phyloP scores from a whole-genome alignment of 2,329 filamentous ascomycete genomes.

The Apiospora sp. region DNA sequence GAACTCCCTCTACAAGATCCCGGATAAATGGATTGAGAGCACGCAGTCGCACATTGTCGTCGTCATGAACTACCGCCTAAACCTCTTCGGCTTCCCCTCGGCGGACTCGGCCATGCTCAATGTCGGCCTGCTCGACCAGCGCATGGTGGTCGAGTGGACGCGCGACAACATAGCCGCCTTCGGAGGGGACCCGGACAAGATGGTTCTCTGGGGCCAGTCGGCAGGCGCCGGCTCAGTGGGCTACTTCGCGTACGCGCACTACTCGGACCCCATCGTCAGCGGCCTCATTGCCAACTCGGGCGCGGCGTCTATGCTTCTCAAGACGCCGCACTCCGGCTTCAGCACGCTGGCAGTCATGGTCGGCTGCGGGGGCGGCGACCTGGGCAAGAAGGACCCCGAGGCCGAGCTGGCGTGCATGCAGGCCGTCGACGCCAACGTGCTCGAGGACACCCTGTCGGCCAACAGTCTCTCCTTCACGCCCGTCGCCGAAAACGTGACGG shows the following conservation, averaged over 20 bases:
- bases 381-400: slow-evolving; percentile 24
- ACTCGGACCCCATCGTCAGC: slow-evolving; percentile 43
- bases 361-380: slow-evolving; percentile 34
- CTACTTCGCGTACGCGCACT: slow-evolving; percentile 28
- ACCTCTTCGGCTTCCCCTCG: slow-evolving; percentile 44
- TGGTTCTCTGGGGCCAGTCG: slow-evolving; percentile 29
- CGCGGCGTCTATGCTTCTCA: slow-evolving; percentile 46
- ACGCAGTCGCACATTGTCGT: slow-evolving; percentile 25
- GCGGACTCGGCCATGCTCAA: slow-evolving; percentile 45
- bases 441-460: slow-evolving; percentile 30
- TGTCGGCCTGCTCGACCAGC: slow-evolving; percentile 57
- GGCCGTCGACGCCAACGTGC: slow-evolving; percentile 29
- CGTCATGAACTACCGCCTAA: slow-evolving; percentile 10
- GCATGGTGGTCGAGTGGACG: slow-evolving; percentile 48
- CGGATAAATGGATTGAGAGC: slow-evolving; percentile 25
- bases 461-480: slow-evolving; percentile 25
- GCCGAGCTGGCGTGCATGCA: slow-evolving; percentile 39
- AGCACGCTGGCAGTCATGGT: slow-evolving; percentile 34
- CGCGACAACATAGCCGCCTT: slow-evolving; percentile 22
- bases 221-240: slow-evolving; percentile 26
- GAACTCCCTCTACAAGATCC: slow-evolving; percentile 23
- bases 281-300: slow-evolving; percentile 44
- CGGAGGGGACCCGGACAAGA: slow-evolving; percentile 7
- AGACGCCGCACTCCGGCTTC: slow-evolving; percentile 42
- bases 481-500: slow-evolving; percentile 27